A percentile compares a stretch with the other conserved stretches of the same genome.
Evolutionary conservation across 2,329 filamentous ascomycete genomes (phyloP).

Genomic region (Paraconiothyrium brasiliense): DNA sequence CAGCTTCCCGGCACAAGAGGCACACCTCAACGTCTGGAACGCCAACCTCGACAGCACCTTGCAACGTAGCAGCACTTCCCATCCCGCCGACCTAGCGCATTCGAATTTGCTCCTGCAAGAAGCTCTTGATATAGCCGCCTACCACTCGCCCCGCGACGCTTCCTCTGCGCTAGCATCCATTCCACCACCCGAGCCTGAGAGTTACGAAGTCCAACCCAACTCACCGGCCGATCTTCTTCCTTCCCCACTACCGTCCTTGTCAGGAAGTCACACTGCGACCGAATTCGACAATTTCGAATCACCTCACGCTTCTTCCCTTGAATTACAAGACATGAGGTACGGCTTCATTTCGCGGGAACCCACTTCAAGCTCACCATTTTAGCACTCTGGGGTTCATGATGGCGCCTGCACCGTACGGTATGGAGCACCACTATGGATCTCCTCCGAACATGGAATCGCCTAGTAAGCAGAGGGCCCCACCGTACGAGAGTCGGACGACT

Average conservation of each 20-base stretch:
- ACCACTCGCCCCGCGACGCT: constrained; percentile 31
- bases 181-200: constrained; percentile 23
- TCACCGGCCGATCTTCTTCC: constrained; percentile 28
- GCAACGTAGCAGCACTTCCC: constrained; percentile 32
- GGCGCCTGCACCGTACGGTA: constrained; percentile 51
- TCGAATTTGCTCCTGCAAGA: constrained; percentile 31
- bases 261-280: constrained; percentile 27
- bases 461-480: constrained; percentile 19
- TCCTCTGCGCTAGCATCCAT: constrained; percentile 23
- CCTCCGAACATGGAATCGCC: constrained; percentile 42
- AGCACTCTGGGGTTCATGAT: constrained; percentile 53
- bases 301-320: constrained; percentile 32
- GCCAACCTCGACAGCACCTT: constrained; percentile 29
- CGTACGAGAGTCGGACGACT: constrained; percentile 9
- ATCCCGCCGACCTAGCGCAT: constrained; percentile 24
- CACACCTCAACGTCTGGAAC: constrained; percentile 39
- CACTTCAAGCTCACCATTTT: constrained; percentile 25
- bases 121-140: constrained; percentile 28
- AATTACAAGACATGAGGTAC: constrained; percentile 53
- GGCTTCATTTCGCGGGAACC: neutral
- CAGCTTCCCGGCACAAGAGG: constrained; percentile 37
- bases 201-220: constrained; percentile 25
- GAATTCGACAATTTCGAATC: constrained; percentile 34
- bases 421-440: constrained; percentile 46
- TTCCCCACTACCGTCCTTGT: constrained; percentile 35